These are phyloP conservation scores for Aspergillus taichungensis DNA, from an alignment of 495 filamentous ascomycete genomes.

Conservation along the genomic window DNA sequence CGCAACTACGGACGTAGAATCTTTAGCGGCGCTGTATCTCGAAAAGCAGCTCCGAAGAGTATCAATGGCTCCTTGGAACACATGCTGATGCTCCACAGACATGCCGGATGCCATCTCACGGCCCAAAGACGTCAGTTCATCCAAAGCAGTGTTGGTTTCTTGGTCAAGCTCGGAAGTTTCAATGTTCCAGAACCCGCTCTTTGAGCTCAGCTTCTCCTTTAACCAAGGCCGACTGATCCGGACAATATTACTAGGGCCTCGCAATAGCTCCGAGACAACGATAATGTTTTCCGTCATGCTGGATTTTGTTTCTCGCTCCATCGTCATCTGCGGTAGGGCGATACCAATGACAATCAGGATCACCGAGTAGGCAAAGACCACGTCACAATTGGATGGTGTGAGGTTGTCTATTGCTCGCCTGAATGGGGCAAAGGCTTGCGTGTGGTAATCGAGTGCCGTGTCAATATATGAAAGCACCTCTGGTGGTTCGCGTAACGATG, in stretches of 20 bases:
- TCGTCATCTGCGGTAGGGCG: constrained; percentile 33
- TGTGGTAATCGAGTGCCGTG: constrained; percentile 41
- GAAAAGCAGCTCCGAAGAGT: constrained; percentile 22
- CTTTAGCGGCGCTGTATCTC: constrained; percentile 11
- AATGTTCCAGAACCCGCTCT: constrained; percentile 13
- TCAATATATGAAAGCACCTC: constrained; percentile 38
- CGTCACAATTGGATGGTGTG: constrained; percentile 39
- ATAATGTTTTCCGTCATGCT: constrained; percentile 32
- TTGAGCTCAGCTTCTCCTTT: constrained; percentile 18
- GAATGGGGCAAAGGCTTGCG: constrained; percentile 37
- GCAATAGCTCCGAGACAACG: constrained; percentile 28
- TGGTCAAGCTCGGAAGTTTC: constrained; percentile 9
- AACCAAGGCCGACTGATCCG: constrained; percentile 25
- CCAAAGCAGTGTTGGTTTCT: constrained; percentile 19
- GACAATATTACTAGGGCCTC: constrained; percentile 28
- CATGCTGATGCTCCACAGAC: constrained; percentile 19
- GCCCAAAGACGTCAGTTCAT: constrained; percentile 17
- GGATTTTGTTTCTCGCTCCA: constrained; percentile 19
- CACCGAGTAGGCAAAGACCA: constrained; percentile 43
- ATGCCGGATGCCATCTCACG: constrained; percentile 13
- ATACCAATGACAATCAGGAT: constrained; percentile 42
- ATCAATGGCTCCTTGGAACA: constrained; percentile 23
- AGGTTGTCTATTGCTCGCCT: constrained; percentile 37
- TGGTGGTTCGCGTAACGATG: constrained; percentile 26
- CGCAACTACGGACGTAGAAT: constrained; percentile 24